phyloP scores from a whole-genome alignment of 2,329 filamentous ascomycete species.

The Tolypocladium inflatum region DNA sequence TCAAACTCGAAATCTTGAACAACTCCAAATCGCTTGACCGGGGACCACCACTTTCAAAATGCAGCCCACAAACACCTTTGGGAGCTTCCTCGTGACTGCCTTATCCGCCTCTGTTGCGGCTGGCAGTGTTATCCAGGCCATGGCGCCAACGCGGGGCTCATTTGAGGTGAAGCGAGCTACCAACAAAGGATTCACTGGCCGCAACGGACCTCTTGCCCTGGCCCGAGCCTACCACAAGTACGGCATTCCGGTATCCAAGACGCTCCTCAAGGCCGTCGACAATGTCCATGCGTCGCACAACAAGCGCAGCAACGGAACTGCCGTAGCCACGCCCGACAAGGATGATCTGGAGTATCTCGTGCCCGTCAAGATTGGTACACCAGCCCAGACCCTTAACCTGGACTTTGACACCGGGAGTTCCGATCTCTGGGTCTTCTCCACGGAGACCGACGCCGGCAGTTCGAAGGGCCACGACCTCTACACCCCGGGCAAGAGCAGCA shows the following conservation, averaged over 20 bases:
- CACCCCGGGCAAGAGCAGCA: constrained; percentile 27
- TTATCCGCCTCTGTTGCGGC: neutral
- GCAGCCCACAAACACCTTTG: neutral
- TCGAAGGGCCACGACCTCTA: constrained; percentile 30
- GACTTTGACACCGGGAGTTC: constrained; percentile 38
- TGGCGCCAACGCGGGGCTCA: neutral
- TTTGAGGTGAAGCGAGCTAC: neutral
- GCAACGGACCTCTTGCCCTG: constrained; percentile 1
- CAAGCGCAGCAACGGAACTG: neutral
- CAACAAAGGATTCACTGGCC: neutral
- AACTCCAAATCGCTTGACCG: neutral
- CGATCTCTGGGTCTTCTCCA: constrained; percentile 39
- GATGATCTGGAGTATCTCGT: constrained; percentile 28
- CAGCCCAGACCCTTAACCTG: constrained; percentile 30
- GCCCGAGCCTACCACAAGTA: constrained; percentile 27
- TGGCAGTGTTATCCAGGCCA: neutral
- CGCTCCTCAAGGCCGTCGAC: constrained; percentile 15
- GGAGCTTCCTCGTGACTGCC: neutral
- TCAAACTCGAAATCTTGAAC: neutral
- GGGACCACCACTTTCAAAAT: neutral
- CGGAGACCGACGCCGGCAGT: constrained; percentile 24
- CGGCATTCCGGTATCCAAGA: constrained; percentile 19
- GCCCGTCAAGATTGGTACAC: constrained; percentile 32
- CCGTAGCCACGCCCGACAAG: neutral
- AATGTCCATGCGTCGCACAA: constrained; percentile 4